phyloP scores from a whole-genome alignment of 257 asterid species.

The Gentiana dahurica region DNA sequence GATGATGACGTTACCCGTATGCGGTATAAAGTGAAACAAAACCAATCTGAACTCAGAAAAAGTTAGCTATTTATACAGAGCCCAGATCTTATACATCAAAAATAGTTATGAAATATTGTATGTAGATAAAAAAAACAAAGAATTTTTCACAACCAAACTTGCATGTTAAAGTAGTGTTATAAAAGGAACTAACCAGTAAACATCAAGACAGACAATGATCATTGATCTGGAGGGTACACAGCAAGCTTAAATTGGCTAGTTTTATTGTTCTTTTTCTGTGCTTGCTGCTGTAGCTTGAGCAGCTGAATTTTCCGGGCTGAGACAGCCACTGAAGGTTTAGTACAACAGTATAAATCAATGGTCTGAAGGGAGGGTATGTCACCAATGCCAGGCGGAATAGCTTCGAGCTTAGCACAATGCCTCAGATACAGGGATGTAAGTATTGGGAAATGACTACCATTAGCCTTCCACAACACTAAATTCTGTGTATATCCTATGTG shows the following conservation, averaged over 20 bases:
- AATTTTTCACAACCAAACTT: too few relatives aligned
- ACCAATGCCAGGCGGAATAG: background rate
- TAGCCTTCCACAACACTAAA: constrained; percentile 10
- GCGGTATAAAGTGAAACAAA: too few relatives aligned
- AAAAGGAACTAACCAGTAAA: too few relatives aligned
- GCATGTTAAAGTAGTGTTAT: too few relatives aligned
- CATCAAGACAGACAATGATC: too few relatives aligned
- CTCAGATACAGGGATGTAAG: background rate
- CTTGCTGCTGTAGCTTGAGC: background rate
- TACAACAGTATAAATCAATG: background rate
- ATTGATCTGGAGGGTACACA: constrained; percentile 34
- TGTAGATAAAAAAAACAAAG: too few relatives aligned
- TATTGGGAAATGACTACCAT: background rate
- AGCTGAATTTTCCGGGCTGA: constrained; percentile 1
- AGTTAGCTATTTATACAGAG: too few relatives aligned
- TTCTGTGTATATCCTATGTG: constrained; percentile 8
- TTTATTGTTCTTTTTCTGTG: constrained; percentile 5
- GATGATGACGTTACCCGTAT: too few relatives aligned
- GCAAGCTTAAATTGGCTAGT: constrained; percentile 25
- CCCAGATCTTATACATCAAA: too few relatives aligned
- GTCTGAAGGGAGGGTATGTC: background rate
- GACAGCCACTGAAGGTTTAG: background rate
- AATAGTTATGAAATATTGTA: too few relatives aligned
- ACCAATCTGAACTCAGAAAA: too few relatives aligned
- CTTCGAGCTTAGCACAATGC: background rate